Evolutionary conservation across 179 eudicot species (phyloP).

Genomic region (Sideroxylon spinosum): DNA sequence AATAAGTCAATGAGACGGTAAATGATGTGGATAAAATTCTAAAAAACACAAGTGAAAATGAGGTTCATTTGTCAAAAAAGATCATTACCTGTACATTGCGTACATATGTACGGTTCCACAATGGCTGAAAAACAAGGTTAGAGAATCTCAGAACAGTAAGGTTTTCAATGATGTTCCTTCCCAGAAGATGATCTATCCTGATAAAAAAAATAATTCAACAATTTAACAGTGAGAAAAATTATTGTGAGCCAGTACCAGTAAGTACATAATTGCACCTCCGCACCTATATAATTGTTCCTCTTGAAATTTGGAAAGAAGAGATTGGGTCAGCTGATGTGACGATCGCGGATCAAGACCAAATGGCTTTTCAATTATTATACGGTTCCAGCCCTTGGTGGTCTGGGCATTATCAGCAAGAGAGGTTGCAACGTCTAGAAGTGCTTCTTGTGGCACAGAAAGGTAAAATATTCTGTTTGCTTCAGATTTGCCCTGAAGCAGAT

Average conservation of each 20-base stretch:
- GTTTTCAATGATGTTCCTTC: conserved; percentile 35
- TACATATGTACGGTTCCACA: conserved; percentile 27
- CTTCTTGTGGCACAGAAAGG: conserved; percentile 31
- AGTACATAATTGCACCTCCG: not conserved
- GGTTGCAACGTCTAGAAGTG: conserved; percentile 26
- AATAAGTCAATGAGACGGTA: not conserved
- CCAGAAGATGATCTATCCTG: conserved; percentile 36
- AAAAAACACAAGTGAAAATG: not conserved
- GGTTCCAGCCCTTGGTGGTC: conserved; percentile 34
- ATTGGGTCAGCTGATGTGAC: conserved; percentile 22
- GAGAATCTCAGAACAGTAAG: conserved; percentile 38
- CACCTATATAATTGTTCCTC: conserved; percentile 36
- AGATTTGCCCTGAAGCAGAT: conserved; percentile 16
- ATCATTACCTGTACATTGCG: conserved; percentile 30
- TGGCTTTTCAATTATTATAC: conserved; percentile 33
- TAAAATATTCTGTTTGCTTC: conserved; percentile 33
- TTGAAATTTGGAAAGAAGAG: conserved; percentile 27
- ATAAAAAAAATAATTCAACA: conserved; percentile 6
- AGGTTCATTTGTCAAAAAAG: conserved; percentile 1
- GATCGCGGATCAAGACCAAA: conserved; percentile 29
- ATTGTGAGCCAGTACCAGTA: not conserved
- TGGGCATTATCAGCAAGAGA: conserved; percentile 35
- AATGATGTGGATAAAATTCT: not conserved
- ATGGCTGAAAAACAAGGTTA: conserved; percentile 31
- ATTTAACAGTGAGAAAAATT: not conserved